Base-by-base conservation (phyloP, 2,329 filamentous ascomycete species). In the Biscogniauxia sp. region DNA sequence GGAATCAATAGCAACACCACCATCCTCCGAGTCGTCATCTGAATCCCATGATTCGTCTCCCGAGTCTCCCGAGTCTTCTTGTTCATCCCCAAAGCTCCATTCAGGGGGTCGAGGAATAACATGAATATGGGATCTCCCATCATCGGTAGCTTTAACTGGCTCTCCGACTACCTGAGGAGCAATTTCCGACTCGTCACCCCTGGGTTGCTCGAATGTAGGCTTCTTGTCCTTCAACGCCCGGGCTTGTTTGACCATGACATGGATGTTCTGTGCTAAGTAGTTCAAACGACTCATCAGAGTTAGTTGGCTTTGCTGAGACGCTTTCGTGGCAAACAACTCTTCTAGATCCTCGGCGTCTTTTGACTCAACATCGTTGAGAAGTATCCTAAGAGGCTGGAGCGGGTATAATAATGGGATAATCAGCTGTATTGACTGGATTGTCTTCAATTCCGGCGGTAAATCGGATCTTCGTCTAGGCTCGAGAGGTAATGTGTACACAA, bases 101-200 rank as follows among this genome's bases (percentile, higher is more conserved):
- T 96, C 92, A 0, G 90, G 89, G 9, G 92, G 92, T 7, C 91
- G 82, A 11, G 89, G 84, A 57, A 95, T 91, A 61, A 90, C 77
- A 61, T 88, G 84, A 54, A 95, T 77, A 69, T 94, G 91, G 37
- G 82, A 81, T 59, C 82, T 84, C 26, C 85, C 86, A 53, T 79
- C 76, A 8, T 72, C 71, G 17, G 61, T 63, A 13, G 72, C 64
- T 37, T 58, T 3, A 11, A 37, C 19, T 20, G 32, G 23, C 32
- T 19, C 45, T 20, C 52, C 49, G 4, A 25, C 13, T 32, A 53
- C 20, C 2, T 51, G 28, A 3, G 28, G 13, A 28, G 58, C 50
- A 3, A 41, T 15, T 56, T 19, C 19, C n/a, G 45, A 23, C 5
- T 20, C 20, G 1, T 19, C 28, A 23, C n/a, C 26, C 17, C 17